These are phyloP conservation scores for Thymus quinquecostatus DNA, from an alignment of 257 asterid genomes.

Conservation along the genomic window DNA sequence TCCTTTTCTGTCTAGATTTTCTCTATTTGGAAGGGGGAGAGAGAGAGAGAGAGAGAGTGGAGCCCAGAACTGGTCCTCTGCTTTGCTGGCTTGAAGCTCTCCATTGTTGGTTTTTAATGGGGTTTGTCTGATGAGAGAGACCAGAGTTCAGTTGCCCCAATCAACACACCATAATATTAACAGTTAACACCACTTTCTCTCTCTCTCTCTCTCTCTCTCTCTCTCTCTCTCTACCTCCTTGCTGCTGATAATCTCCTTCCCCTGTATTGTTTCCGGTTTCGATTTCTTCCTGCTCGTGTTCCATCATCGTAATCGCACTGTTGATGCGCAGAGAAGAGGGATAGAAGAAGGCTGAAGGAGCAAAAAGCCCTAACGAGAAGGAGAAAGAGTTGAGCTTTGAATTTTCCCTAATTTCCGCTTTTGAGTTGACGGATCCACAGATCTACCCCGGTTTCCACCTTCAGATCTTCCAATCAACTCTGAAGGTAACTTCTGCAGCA, in stretches of 20 bases:
- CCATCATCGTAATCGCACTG: constrained; percentile 29
- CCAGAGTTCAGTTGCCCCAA: constrained; percentile 59
- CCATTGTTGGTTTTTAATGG: constrained; percentile 83
- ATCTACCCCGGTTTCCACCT: constrained; percentile 56
- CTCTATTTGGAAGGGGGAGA: constrained; percentile 31
- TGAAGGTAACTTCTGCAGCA: constrained; percentile 44
- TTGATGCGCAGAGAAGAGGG: constrained; percentile 32
- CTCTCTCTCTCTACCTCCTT: constrained; percentile 6
- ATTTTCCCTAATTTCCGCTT: constrained; percentile 11
- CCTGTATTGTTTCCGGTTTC: constrained; percentile 9
- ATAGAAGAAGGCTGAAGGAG: constrained; percentile 19
- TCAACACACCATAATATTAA: constrained; percentile 36
- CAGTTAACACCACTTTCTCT: constrained; percentile 25
- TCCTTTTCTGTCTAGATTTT: constrained; percentile 40
- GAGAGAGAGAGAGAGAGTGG: constrained; percentile 43
- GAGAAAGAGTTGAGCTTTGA: neutral
- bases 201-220: constrained; percentile 34
- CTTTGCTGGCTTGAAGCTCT: constrained; percentile 84
- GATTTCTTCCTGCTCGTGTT: constrained; percentile 32
- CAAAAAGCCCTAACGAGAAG: constrained; percentile 24
- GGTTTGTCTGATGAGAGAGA: constrained; percentile 70
- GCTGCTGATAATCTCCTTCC: constrained; percentile 13
- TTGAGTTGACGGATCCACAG: constrained; percentile 66
- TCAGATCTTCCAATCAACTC: constrained; percentile 58
- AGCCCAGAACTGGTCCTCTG: constrained; percentile 71